Evolutionary conservation across 768 basidiomycete genomes (phyloP).

Genomic region (Mycena vitilis): DNA sequence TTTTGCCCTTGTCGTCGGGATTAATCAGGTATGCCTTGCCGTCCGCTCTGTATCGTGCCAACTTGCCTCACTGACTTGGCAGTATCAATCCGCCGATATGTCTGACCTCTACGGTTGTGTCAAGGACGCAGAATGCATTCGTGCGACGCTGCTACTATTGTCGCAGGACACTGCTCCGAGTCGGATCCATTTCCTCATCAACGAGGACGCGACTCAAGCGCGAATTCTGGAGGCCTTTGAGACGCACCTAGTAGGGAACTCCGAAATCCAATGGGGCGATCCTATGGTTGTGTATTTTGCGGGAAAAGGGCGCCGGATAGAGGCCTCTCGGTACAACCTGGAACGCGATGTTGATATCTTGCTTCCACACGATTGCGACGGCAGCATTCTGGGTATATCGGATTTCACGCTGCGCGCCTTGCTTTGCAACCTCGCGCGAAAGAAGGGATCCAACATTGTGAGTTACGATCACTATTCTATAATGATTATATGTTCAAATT

Average conservation of each 20-base stretch:
- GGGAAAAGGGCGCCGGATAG: background rate
- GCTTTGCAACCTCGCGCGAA: conserved; percentile 7
- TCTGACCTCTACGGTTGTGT: conserved; percentile 3
- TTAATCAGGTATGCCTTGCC: conserved; percentile 9
- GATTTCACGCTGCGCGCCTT: background rate
- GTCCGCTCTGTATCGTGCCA: background rate
- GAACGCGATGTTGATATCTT: background rate
- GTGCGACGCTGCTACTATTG: background rate
- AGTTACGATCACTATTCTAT: background rate
- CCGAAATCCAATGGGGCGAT: background rate
- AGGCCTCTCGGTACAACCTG: background rate
- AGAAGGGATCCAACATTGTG: conserved; percentile 11
- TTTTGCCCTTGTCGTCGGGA: conserved; percentile 11
- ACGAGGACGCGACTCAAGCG: background rate
- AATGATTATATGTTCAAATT: background rate
- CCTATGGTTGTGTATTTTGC: conserved; percentile 11
- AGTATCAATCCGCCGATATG: conserved; percentile 11
- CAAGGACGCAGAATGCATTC: background rate
- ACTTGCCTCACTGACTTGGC: background rate
- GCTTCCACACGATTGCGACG: conserved; percentile 6
- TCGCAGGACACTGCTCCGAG: background rate
- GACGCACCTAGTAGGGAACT: background rate
- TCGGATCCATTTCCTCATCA: background rate
- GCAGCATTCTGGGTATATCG: background rate
- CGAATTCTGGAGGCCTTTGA: background rate